A percentile compares a stretch with the other conserved stretches of the same genome.
Evolutionary conservation across 2,329 filamentous ascomycete species (phyloP).

Genomic region (Diaporthe citrichinensis): DNA sequence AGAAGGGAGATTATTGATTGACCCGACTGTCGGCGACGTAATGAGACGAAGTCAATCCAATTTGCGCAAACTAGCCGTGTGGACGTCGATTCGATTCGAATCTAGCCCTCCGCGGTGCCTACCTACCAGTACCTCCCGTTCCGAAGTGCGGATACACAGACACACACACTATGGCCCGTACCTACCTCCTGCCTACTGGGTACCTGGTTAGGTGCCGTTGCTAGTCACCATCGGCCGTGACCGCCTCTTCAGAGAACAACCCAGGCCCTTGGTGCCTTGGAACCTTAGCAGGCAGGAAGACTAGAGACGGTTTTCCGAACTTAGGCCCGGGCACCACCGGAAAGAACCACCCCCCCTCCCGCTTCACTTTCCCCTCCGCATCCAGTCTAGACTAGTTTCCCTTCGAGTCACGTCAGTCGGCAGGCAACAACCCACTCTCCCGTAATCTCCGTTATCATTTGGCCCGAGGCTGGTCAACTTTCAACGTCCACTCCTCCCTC

Average conservation of each 20-base stretch:
- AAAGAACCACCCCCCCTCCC: conserved; percentile 14
- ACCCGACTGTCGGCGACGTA: conserved; percentile 25
- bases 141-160: conserved; percentile 7
- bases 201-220: neutral
- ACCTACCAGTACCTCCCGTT: conserved; percentile 9
- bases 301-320: conserved; percentile 12
- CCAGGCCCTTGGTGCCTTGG: conserved; percentile 4
- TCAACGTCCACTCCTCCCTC: conserved; percentile 15
- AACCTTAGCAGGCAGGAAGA: neutral
- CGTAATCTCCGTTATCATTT: conserved; percentile 27
- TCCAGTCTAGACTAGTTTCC: neutral
- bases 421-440: conserved; percentile 15
- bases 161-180: neutral
- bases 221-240: neutral
- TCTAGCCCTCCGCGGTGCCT: neutral
- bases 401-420: neutral
- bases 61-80: conserved; percentile 29
- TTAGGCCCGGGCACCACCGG: conserved; percentile 8
- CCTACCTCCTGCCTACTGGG: neutral
- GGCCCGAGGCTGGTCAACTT: neutral
- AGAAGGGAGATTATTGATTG: conserved; percentile 29
- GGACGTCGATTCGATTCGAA: conserved; percentile 11
- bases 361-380: neutral
- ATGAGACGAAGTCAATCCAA: conserved; percentile 26
- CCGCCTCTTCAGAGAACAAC: conserved; percentile 14